Base-by-base conservation (phyloP, 2,329 filamentous ascomycete genomes). In the Fusarium bulbicola region DNA sequence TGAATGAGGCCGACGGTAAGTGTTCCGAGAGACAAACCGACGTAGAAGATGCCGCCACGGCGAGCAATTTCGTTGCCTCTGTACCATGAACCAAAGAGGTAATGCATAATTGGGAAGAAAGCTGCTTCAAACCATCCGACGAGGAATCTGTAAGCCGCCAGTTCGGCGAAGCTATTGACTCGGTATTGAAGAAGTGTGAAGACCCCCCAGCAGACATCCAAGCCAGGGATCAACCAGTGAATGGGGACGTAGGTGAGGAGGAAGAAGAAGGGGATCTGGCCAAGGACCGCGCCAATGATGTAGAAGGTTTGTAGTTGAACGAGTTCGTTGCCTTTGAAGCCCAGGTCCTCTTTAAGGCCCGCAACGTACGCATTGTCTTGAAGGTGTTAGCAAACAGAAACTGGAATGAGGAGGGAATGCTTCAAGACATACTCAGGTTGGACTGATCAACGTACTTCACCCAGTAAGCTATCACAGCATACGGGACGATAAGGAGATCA, bases 151-250 rank as follows among this genome's bases (percentile, higher is more conserved):
- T 88, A 88, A 1, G 85, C 85, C 50, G 84, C 84, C 14, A 89
- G 64, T 58, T 90, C 87, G 1, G 83, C 82, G 68, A 84, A 89
- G 5, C 82, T 81, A 6, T 82, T 79, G 2, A 84, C 84, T 10
- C 87, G 84, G 60, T 85, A 89, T 64, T 89, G 87, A 7, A 89
- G 79, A 14, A 91, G 81, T 0, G 88, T 90, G 66, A 90, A 87
- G 21, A 89, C 77, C 0, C 87, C 87, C 88, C 88, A 90, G 5
- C 81, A 77, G 3, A 89, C 70, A 64, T 89, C 86, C 68, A 89
- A 80, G 14, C 82, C 81, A 0, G 88, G 88, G 11, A 89, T 83
- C 0, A 87, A 72, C 79, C 84, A 88, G 61, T 84, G 82, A 79
- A 89, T 86, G 2, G 86, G 81, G 11, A 81, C 62, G 21, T 80